These are phyloP conservation scores for Oryza glaberrima DNA, from an alignment of 176 grass and related monocot species.

Conservation along the genomic window DNA sequence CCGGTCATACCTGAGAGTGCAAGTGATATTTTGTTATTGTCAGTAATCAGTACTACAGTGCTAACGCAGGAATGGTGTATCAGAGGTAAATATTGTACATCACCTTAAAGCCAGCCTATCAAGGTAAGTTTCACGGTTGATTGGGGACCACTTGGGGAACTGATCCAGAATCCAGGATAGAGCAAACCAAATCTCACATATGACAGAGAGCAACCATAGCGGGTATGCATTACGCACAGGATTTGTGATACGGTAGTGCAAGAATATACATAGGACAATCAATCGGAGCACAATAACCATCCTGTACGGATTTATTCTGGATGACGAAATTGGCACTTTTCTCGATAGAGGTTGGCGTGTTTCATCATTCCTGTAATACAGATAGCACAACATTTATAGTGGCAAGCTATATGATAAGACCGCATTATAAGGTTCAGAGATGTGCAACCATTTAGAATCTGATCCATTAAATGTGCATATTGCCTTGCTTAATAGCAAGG, in stretches of 20 bases:
- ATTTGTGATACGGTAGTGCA: constrained; percentile 97
- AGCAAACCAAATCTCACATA: constrained; percentile 99
- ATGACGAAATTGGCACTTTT: constrained; percentile 92
- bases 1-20: constrained; percentile 76
- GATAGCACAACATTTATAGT: constrained; percentile 27
- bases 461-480: background rate
- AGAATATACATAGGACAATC: constrained; percentile 86
- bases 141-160: constrained; percentile 97
- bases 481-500: background rate
- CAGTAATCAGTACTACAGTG: background rate
- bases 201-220: constrained; percentile 90
- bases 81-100: constrained; percentile 27
- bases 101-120: constrained; percentile 95
- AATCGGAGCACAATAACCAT: constrained; percentile 96
- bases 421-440: constrained; percentile 11
- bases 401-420: constrained; percentile 17
- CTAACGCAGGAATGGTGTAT: constrained; percentile 4
- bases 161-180: constrained; percentile 99
- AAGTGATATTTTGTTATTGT: constrained; percentile 37
- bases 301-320: constrained; percentile 97
- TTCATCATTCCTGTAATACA: constrained; percentile 90
- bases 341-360: constrained; percentile 93
- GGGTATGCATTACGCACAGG: constrained; percentile 82
- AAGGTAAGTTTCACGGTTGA: constrained; percentile 98
- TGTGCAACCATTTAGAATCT: background rate